These are phyloP conservation scores for Rachicladosporium sp. DNA, from an alignment of 2,329 filamentous ascomycete genomes.

Conservation along the genomic window DNA sequence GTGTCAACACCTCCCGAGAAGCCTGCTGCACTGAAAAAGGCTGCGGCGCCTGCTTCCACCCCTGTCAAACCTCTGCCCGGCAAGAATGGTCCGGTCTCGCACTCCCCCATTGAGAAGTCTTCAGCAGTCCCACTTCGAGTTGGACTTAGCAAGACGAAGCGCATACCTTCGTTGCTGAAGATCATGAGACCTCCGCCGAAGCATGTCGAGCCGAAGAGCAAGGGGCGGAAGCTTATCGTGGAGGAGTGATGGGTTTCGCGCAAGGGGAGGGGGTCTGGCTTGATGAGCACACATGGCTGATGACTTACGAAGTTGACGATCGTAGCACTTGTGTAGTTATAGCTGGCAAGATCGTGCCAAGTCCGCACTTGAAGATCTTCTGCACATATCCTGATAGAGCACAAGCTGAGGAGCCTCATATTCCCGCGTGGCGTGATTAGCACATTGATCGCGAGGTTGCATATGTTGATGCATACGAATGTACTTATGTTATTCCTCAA, in stretches of 20 bases:
- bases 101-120: conserved; percentile 16
- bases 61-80: neutral
- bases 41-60: neutral
- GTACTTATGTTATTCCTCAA: no score
- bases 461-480: no score
- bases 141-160: conserved; percentile 36
- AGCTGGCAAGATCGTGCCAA: neutral
- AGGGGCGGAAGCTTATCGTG: neutral
- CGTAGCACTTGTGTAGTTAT: neutral
- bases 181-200: conserved; percentile 9
- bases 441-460: no score
- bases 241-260: neutral
- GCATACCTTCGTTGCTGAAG: conserved; percentile 35
- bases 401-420: no score
- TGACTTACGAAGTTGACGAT: conserved; percentile 1
- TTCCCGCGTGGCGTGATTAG: no score
- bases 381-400: no score
- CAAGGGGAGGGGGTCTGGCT: neutral
- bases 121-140: conserved; percentile 33
- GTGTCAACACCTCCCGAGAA: neutral
- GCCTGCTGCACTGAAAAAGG: neutral
- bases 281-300: neutral
- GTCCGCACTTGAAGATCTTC: neutral
- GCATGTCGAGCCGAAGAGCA: conserved; percentile 5
- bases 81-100: conserved; percentile 8